Base-by-base conservation (phyloP, 1,139 yeast species). In the Magnusiomyces sp. region DNA sequence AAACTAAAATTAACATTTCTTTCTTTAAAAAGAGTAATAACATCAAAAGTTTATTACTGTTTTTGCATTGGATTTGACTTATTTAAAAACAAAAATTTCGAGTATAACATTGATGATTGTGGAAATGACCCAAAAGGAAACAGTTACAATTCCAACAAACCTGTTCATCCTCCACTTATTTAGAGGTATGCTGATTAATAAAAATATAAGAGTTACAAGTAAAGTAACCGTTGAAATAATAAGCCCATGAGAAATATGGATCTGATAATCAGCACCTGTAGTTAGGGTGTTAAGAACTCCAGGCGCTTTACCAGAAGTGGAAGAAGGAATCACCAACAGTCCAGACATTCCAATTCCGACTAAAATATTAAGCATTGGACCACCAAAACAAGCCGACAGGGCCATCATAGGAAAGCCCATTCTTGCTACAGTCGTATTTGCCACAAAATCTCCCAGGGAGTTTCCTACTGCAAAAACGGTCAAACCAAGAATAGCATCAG, bases 331-430 rank as follows among this genome's bases (percentile, higher is more conserved):
- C 1, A 77, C 66, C 2, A 83, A 57, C 39, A 86, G 59, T 0
- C 92, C 87, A 56, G 84, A 81, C 6, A 83, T 66, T 1, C 88
- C 87, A 27, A 82, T 67, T 1, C 89, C 89, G 4, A 81, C 64
- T 5, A 82, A 63, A 39, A 82, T 71, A 55, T 80, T 81, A 46
- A 82, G 62, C 59, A 90, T 69, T 0, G 97, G 97, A 1, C 97
- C 94, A 0, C 97, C 97, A 65, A 89, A 86, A 62, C 97, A 90
- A 0, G 97, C 97, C 13, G 95, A 85, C 40, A 92, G 73, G 0
- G 97, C 97, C 92, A 90, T 87, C 54, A 85, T 75, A 0, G 96
- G 90, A 71, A 81, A 83, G 0, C 97, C 97, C 80, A 87, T 79
- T 55, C 71, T 73, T 0, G 96, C 92, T 48, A 92, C 81, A 0